Base-by-base conservation (phyloP, 2,329 filamentous ascomycete species). In the Calonectria naviculata region DNA sequence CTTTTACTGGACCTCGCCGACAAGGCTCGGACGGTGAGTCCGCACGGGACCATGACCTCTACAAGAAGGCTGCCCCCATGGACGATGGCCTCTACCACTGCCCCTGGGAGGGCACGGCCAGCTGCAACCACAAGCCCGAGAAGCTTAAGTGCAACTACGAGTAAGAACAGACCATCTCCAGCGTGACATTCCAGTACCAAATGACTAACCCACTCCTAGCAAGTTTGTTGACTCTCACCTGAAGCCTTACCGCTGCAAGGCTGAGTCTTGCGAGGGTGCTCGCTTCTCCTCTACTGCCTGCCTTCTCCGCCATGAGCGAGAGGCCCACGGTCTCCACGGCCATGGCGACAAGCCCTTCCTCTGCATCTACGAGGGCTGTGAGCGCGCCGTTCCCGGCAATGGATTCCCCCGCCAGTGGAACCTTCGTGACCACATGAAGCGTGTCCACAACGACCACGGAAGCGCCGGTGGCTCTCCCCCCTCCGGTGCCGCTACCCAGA, bases 121-220 rank as follows among this genome's bases (percentile, higher is more conserved):
- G 82, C 80, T 98, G 96, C 90, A 93, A 90, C 83, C 96, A 98
- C 91, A 94, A 94, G 85, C 91, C 95, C 46, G 97, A 97, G 81
- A 97, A 97, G 87, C 93, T 98, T 78, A 98, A 98, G 90, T 98
- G 96, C 92, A 97, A 98, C 86, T 98, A 98, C 82, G 95, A 98
- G 95, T 97, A 93, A 90, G 94, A 61, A 42, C n/a, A 31, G 1
- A 12, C 86, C 28, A 26, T 28, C 17, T 4, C 26, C 4, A 19
- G n/a, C 7, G 19, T 19, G 10, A 44, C 6, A 17, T 7, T 6
- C 24, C 52, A 21, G 44, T 41, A 21, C 47, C 15, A 19, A 19
- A 36, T 15, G 65, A 76, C 81, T 83, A 72, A 80, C 75, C 47
- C 29, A 24, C 63, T 60, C 81, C 7, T 12, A 98, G 95, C 89